A percentile compares a stretch with the other conserved stretches of the same genome.
Evolutionary conservation across 2,329 filamentous ascomycete species (phyloP).

Genomic region (Fusarium longipes): DNA sequence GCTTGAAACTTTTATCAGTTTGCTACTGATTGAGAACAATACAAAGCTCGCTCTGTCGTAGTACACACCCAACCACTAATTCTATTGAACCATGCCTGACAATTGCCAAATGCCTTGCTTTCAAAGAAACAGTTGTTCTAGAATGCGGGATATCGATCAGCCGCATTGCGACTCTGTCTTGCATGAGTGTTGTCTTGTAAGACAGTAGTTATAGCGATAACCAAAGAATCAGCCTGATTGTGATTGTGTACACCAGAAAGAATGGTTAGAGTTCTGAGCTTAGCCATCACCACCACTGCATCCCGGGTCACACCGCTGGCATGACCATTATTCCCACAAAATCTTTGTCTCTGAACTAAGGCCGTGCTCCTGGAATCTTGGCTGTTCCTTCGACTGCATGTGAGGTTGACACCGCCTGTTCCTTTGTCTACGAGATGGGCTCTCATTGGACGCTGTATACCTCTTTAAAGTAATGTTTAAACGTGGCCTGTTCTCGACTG

Average conservation of each 20-base stretch:
- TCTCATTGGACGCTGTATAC: not conserved
- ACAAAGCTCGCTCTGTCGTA: not conserved
- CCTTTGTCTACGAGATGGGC: not conserved
- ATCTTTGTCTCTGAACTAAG: not conserved
- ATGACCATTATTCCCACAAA: not conserved
- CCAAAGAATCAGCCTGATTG: not conserved
- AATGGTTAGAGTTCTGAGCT: not conserved
- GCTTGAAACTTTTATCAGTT: not conserved
- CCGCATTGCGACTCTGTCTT: not conserved
- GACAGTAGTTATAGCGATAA: not conserved
- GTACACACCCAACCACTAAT: not conserved
- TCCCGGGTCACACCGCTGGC: not conserved
- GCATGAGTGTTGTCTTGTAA: not conserved
- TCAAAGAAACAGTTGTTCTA: not conserved
- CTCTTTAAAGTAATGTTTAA: not conserved
- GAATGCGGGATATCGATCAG: constrained; percentile 17
- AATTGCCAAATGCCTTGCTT: not conserved
- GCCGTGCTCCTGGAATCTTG: not conserved
- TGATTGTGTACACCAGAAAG: not conserved
- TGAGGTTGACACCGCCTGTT: not conserved
- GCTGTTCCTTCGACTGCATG: not conserved
- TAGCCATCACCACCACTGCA: not conserved
- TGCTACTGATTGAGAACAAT: constrained; percentile 6
- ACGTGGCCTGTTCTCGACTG: not conserved
- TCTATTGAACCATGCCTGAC: not conserved